Evolutionary conservation across 2,329 filamentous ascomycete species (phyloP), one percentile per base, ranked within the genome.

Genomic region (Claviceps arundinis): DNA sequence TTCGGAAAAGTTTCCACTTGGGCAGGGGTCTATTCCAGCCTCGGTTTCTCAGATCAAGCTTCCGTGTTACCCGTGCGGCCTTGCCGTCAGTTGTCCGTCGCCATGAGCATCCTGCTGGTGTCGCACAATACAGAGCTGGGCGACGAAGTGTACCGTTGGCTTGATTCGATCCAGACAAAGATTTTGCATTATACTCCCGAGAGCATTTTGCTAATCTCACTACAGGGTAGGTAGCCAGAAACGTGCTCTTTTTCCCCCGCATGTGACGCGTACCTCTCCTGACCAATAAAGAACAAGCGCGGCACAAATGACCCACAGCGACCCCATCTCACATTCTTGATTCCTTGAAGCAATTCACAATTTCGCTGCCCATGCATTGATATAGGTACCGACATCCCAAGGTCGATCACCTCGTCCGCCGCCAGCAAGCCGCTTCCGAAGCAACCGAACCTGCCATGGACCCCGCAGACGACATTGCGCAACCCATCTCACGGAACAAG

Each of bases 401-500:
- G 30, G 30, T 34, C 30, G 9, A 34, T 34, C 4, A n/a, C n/a
- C 22, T 45, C 47, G 26, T 47, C 30, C 26, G 19, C 5, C n/a
- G 7, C n/a, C 19, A 5, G 42, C 45, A 37, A 30, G 34, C 26
- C 26, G 30, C 45, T 37, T 30, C 9, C 14, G n/a, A 14, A 9
- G 19, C 13, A 46, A 37, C 9, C 45, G 17, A 16, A 50, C 50
- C 42, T 44, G 55, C 49, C 50, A 70, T 69, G 68, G 59, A 60
- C 47, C 60, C 60, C 17, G 58, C 59, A 41, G 57, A 61, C 41
- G 60, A 64, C 19, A 56, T 52, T 38, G 58, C 58, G 9, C 58
- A 54, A n/a, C 53, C 56, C 22, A 59, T 62, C 24, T 61, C 64
- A 42, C 58, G 59, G 14, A 56, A 54, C 26, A 70, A 70, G 56